Conservation (phyloP, 1,139 yeast species). For the Trichomonascaceae sp. region DNA sequence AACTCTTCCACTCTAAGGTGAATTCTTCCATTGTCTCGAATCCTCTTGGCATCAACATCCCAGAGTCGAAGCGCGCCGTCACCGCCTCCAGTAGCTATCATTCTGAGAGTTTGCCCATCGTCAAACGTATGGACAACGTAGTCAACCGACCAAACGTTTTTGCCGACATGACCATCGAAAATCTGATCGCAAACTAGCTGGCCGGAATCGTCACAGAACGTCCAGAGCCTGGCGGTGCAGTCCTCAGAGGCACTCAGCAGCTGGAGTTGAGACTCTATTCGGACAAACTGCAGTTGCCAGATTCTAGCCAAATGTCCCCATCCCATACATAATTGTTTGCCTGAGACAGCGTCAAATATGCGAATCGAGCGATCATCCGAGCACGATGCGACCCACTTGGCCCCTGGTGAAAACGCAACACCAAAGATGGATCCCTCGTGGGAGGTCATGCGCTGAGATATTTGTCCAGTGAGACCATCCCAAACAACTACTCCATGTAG, state of each 20-base stretch:
- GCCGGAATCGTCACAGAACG: constrained; percentile 7
- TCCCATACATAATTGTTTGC: constrained; percentile 55
- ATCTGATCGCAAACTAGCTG: constrained; percentile 33
- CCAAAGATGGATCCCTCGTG: constrained; percentile 92
- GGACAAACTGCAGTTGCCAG: constrained; percentile 65
- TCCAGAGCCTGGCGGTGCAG: constrained; percentile 77
- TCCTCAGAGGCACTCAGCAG: constrained; percentile 76
- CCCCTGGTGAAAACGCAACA: constrained; percentile 47
- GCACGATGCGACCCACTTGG: constrained; percentile 54
- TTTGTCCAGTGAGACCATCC: constrained; percentile 31
- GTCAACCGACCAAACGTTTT: constrained; percentile 80
- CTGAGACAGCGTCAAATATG: constrained; percentile 48
- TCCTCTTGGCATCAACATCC: constrained; percentile 30
- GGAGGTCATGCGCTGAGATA: constrained; percentile 45
- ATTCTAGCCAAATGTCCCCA: constrained; percentile 97
- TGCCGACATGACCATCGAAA: constrained; percentile 62
- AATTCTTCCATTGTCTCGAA: constrained; percentile 21
- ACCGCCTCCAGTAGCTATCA: constrained; percentile 70
- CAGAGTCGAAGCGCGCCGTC: constrained; percentile 68
- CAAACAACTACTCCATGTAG: constrained; percentile 78
- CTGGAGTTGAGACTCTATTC: constrained; percentile 19
- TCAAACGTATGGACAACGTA: no score
- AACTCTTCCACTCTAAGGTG: constrained; percentile 18
- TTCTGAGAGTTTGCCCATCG: no score
- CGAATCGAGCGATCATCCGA: constrained; percentile 88